Base-by-base conservation (phyloP, 2,329 filamentous ascomycete species). In the Colletotrichum sp. region DNA sequence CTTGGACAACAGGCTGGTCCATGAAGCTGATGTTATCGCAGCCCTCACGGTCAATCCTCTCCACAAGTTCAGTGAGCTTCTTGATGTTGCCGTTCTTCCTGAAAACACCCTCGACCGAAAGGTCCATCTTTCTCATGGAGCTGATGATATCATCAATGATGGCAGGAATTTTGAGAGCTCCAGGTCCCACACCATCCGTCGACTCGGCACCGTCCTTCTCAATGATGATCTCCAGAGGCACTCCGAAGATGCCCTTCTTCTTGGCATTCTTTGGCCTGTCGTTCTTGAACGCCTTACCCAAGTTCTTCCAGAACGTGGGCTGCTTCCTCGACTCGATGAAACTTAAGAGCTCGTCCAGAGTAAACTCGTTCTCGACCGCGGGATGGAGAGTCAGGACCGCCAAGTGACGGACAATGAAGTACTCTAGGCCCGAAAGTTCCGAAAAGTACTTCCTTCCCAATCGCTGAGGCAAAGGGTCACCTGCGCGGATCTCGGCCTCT, bases 31-130 rank as follows among this genome's bases (percentile, higher is more conserved):
- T 93, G 71, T 93, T 92, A 78, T 98, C 95, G 76, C 94, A 95
- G 57, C 95, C 96, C 70, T 95, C 94, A 60, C 92, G 92, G 83
- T 99, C 97, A 78, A 99, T 96, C 80, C 93, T 89, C 72, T 98
- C 95, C 52, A 95, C 93, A 8, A 98, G 89, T 77, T 98, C 96
- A 79, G 94, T 95, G 60, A 98, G 89, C 79, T 96, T 95, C 84
- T 97, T 96, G 87, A 99, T 98, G 84, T 99, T 99, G 80, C 97
- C 97, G 81, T 99, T 99, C 90, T 99, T 99, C 80, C 97, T 93
- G 91, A 99, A 99, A 26, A 99, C 96, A 80, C 97, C 97, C 85
- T 99, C 97, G 2, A 99, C 95, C 3, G 96, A 99, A 87, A 99
- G 96, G 84, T 99, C 97, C 95, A 99, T 99, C 85, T 96, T 97